Conservation (phyloP, 2,329 filamentous ascomycete genomes). For the Colletotrichum sojae region DNA sequence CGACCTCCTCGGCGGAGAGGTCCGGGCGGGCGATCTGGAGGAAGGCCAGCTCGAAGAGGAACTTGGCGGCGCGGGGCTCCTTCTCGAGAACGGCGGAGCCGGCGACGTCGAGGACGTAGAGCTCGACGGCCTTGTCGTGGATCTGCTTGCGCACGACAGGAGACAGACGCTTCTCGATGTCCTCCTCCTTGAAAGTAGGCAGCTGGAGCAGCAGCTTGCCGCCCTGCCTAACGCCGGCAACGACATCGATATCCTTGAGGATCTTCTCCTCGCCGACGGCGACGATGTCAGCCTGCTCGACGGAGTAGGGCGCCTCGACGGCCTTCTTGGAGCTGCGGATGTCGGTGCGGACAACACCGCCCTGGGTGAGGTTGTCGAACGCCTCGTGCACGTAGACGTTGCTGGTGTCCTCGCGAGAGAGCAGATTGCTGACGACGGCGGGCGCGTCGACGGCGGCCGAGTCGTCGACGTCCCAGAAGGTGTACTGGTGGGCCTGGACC, state of each 20-base stretch:
- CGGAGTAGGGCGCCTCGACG: slow-evolving; percentile 86
- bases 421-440: slow-evolving; percentile 68
- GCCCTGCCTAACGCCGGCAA: slow-evolving; percentile 77
- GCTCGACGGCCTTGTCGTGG: slow-evolving; percentile 76
- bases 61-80: slow-evolving; percentile 71
- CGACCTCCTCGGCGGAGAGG: slow-evolving; percentile 71
- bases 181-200: slow-evolving; percentile 86
- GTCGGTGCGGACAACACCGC: slow-evolving; percentile 87
- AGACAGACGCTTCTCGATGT: slow-evolving; percentile 89
- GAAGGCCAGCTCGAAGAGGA: slow-evolving; percentile 86
- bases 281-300: slow-evolving; percentile 83
- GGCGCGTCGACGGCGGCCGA: slow-evolving; percentile 78
- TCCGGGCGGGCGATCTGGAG: slow-evolving; percentile 81
- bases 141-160: slow-evolving; percentile 78
- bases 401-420: slow-evolving; percentile 79
- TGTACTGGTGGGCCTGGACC: slow-evolving; percentile 82
- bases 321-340: slow-evolving; percentile 86
- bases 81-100: slow-evolving; percentile 77
- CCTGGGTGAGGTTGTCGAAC: slow-evolving; percentile 77
- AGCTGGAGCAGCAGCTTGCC: slow-evolving; percentile 84
- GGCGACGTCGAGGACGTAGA: slow-evolving; percentile 83
- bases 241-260: slow-evolving; percentile 81
- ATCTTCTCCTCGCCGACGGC: slow-evolving; percentile 84
- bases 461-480: slow-evolving; percentile 92
- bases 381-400: slow-evolving; percentile 74